These are phyloP conservation scores for Platanthera guangdongensis DNA, from an alignment of 106 monocot species.

Conservation along the genomic window DNA sequence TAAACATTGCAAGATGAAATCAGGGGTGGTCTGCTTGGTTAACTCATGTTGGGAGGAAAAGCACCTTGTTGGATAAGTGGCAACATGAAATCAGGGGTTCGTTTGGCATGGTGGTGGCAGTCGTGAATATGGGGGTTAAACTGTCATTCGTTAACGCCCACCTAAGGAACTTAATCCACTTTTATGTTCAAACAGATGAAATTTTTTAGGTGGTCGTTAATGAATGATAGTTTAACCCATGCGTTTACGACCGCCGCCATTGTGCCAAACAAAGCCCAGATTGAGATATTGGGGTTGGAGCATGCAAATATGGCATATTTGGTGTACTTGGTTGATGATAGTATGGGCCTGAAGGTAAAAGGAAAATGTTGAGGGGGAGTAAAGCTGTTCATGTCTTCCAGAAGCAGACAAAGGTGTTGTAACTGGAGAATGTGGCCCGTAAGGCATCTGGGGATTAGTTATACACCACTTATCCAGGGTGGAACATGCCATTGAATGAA, in stretches of 20 bases:
- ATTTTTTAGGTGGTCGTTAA: too few species aligned
- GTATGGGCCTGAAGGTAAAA: conserved; percentile 33
- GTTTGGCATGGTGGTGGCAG: too few species aligned
- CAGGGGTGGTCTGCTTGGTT: too few species aligned
- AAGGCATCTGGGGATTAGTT: conserved; percentile 46
- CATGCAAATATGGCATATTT: conserved; percentile 40
- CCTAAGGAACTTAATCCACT: too few species aligned
- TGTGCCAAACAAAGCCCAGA: too few species aligned
- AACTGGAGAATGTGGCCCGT: conserved; percentile 72
- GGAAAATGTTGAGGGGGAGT: conserved; percentile 42
- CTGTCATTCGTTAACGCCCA: too few species aligned
- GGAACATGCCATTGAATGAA: conserved; percentile 50
- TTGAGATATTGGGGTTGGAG: conserved; percentile 46
- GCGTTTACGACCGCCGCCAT: too few species aligned
- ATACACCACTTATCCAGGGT: conserved; percentile 38
- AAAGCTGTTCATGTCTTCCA: conserved; percentile 48
- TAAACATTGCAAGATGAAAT: conserved; percentile 25
- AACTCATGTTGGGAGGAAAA: conserved; percentile 34
- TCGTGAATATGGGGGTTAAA: too few species aligned
- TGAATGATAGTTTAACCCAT: too few species aligned
- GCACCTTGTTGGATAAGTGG: conserved; percentile 39
- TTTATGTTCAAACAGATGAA: too few species aligned
- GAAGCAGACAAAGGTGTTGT: conserved; percentile 41
- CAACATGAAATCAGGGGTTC: conserved; percentile 15
- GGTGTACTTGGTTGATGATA: conserved; percentile 52